Percentiles rank a stretch among this genome's conserved stretches.
phyloP scores from a whole-genome alignment of 768 basidiomycete species.

The Albatrellus ellisii region DNA sequence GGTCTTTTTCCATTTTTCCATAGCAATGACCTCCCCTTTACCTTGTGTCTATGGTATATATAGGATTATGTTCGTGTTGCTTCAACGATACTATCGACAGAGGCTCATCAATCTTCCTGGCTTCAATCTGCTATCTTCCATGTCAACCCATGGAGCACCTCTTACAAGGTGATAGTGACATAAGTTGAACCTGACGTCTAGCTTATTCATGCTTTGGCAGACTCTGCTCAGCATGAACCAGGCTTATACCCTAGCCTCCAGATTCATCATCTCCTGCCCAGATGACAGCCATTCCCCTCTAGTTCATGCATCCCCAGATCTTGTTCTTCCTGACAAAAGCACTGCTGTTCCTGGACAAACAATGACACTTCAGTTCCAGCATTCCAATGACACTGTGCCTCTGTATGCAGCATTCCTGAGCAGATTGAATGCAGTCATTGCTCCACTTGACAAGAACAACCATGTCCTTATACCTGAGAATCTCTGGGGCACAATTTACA shows the following conservation, averaged over 20 bases:
- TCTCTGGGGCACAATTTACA: conserved; percentile 7
- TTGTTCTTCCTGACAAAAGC: conserved; percentile 20
- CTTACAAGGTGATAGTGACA: conserved; percentile 31
- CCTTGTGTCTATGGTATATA: conserved; percentile 2
- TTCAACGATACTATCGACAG: conserved; percentile 38
- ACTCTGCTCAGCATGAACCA: conserved; percentile 29
- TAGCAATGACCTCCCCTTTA: conserved; percentile 7
- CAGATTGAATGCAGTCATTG: conserved; percentile 8
- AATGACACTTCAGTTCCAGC: conserved; percentile 5
- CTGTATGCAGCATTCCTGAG: conserved; percentile 12
- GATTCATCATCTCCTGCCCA: conserved; percentile 43
- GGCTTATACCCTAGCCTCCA: conserved; percentile 25
- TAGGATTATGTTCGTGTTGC: conserved; percentile 20
- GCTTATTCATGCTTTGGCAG: conserved; percentile 18
- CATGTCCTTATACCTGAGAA: conserved; percentile 6
- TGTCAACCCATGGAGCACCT: conserved; percentile 39
- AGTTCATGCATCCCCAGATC: conserved; percentile 37
- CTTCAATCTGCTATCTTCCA: conserved; percentile 35
- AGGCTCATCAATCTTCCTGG: conserved; percentile 57
- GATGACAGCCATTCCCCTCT: conserved; percentile 33
- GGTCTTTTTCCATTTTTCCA: conserved; percentile 3
- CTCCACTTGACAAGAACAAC: conserved; percentile 6
- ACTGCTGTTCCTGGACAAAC: conserved; percentile 8
- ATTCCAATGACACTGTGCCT: background rate
- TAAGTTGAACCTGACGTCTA: conserved; percentile 20